Evolutionary conservation across 306 rosid species (phyloP).

Genomic region (Quercus aquifolioides): DNA sequence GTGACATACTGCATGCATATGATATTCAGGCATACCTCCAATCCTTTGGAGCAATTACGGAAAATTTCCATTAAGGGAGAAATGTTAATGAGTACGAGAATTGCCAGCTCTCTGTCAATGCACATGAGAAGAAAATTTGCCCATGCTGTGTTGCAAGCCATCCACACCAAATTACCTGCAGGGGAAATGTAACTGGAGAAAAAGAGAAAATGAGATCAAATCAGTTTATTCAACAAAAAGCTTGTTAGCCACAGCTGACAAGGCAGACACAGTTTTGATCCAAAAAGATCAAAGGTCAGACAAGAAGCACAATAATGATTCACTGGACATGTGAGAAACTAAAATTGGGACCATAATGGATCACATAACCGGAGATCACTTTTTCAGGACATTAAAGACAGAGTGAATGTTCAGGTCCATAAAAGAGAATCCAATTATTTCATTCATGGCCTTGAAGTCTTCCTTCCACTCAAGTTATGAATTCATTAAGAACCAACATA

Average conservation of each 20-base stretch:
- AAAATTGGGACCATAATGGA: background rate
- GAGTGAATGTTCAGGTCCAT: background rate
- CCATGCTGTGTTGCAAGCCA: conserved; percentile 1
- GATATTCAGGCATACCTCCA: background rate
- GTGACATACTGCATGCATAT: background rate
- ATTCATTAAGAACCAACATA: background rate
- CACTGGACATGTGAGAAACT: background rate
- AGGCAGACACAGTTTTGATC: background rate
- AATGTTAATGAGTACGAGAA: background rate
- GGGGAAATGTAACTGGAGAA: background rate
- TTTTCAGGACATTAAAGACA: background rate
- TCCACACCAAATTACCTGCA: background rate
- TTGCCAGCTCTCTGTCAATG: background rate
- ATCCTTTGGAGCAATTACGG: background rate
- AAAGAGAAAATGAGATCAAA: background rate
- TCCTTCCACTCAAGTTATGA: background rate
- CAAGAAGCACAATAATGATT: background rate
- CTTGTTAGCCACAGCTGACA: background rate
- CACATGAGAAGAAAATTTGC: background rate
- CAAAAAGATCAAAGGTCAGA: background rate
- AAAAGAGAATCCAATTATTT: background rate
- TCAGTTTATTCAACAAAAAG: background rate
- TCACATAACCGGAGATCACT: background rate
- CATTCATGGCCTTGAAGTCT: background rate
- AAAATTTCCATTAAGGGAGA: background rate